Evolutionary conservation across 345 rosid genomes (phyloP).

Genomic region (Aquilaria yunnanensis): DNA sequence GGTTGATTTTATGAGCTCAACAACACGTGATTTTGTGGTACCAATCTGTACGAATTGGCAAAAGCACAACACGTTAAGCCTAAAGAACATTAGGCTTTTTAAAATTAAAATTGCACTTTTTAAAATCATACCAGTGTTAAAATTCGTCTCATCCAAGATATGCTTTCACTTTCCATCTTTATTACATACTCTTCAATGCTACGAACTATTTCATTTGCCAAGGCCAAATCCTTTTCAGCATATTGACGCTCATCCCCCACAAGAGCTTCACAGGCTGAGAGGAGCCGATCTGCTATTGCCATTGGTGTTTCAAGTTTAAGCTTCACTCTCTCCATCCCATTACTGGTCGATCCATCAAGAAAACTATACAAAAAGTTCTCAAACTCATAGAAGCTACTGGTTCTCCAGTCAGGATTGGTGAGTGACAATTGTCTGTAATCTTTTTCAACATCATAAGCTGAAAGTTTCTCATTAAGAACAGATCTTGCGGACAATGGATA

Average conservation of each 20-base stretch:
- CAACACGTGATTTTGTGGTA: conserved; percentile 51
- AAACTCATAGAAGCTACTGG: conserved; percentile 49
- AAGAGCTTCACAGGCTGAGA: conserved; percentile 62
- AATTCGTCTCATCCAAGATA: conserved; percentile 66
- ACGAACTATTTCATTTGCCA: conserved; percentile 43
- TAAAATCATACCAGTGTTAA: conserved; percentile 51
- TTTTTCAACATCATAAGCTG: conserved; percentile 34
- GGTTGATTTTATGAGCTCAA: conserved; percentile 73
- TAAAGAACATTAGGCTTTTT: conserved; percentile 7
- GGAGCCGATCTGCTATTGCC: conserved; percentile 69
- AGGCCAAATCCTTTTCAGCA: conserved; percentile 61
- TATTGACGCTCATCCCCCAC: conserved; percentile 44
- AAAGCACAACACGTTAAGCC: conserved; percentile 12
- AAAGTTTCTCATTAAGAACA: conserved; percentile 81
- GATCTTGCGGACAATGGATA: conserved; percentile 84
- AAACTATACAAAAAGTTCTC: conserved; percentile 73
- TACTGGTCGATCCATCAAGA: conserved; percentile 71
- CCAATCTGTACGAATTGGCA: conserved; percentile 53
- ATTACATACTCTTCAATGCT: conserved; percentile 41
- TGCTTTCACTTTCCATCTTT: conserved; percentile 79
- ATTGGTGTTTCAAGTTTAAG: conserved; percentile 94
- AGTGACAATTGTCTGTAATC: conserved; percentile 27
- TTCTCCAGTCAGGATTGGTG: conserved; percentile 46
- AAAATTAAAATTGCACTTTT: conserved; percentile 10
- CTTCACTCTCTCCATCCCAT: conserved; percentile 79